Conservation (phyloP, 2,329 filamentous ascomycete species). For the Ophiostoma himal-ulmi region DNA sequence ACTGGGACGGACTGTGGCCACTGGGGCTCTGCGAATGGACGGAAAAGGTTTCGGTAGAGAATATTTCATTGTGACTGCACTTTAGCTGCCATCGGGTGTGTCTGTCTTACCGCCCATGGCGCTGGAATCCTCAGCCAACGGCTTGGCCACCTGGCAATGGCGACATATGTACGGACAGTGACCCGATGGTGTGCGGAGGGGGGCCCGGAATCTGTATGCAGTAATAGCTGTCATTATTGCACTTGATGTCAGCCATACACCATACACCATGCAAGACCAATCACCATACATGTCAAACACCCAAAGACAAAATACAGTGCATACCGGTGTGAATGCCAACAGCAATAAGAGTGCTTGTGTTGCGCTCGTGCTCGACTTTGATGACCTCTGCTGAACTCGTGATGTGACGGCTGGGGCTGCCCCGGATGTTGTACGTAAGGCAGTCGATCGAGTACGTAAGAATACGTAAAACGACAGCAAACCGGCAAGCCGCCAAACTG, state of each 20-base stretch:
- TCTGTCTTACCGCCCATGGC: background rate
- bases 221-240: background rate
- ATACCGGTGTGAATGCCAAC: background rate
- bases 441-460: constrained; percentile 15
- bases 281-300: too few species aligned
- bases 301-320: background rate
- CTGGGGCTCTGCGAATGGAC: constrained; percentile 7
- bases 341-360: background rate
- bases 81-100: background rate
- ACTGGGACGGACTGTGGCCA: background rate
- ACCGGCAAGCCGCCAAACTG: background rate
- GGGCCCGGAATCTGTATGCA: background rate
- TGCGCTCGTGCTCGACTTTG: background rate
- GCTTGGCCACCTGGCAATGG: background rate
- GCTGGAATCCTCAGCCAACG: background rate
- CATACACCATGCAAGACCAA: too few species aligned
- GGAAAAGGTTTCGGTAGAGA: background rate
- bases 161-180: constrained; percentile 7
- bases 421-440: constrained; percentile 23
- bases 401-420: constrained; percentile 23
- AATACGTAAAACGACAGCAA: constrained; percentile 19
- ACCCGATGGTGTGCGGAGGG: background rate
- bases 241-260: background rate
- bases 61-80: background rate
- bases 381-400: constrained; percentile 19